phyloP scores from a whole-genome alignment of 2,329 filamentous ascomycete species.

The Endoconidiophora polonica region DNA sequence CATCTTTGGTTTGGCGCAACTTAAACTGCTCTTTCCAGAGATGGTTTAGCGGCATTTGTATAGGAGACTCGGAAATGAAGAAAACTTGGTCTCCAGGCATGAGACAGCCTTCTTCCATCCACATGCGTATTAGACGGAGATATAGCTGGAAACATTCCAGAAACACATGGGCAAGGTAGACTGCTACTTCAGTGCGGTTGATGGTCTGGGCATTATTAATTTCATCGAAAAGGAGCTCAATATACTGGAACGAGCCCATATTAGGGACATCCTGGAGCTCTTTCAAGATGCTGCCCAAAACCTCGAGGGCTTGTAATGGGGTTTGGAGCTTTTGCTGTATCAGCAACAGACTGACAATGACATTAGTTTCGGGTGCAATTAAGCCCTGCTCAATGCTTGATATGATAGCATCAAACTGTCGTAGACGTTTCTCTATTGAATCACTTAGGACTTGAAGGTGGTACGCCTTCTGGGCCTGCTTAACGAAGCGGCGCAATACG shows the following conservation, averaged over 20 bases:
- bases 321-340: conserved; percentile 40
- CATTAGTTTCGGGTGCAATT: conserved; percentile 33
- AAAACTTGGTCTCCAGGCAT: conserved; percentile 50
- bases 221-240: conserved; percentile 62
- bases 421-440: conserved; percentile 39
- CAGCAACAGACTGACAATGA: conserved; percentile 49
- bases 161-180: conserved; percentile 51
- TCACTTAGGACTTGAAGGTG: conserved; percentile 58
- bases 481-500: conserved; percentile 29
- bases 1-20: conserved; percentile 43
- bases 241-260: conserved; percentile 47
- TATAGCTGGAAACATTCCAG: conserved; percentile 72
- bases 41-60: conserved; percentile 40
- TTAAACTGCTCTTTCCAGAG: conserved; percentile 65
- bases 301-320: conserved; percentile 36
- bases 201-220: conserved; percentile 53
- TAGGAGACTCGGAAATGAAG: conserved; percentile 49
- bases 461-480: conserved; percentile 30
- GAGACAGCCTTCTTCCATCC: conserved; percentile 71
- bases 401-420: conserved; percentile 40
- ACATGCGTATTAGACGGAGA: conserved; percentile 58
- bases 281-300: conserved; percentile 45
- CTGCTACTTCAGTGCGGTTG: conserved; percentile 44
- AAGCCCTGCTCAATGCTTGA: conserved; percentile 43
- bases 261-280: conserved; percentile 33